Conservation (phyloP, 1,284 basidiomycete genomes). For the Malassezia vespertilionis region DNA sequence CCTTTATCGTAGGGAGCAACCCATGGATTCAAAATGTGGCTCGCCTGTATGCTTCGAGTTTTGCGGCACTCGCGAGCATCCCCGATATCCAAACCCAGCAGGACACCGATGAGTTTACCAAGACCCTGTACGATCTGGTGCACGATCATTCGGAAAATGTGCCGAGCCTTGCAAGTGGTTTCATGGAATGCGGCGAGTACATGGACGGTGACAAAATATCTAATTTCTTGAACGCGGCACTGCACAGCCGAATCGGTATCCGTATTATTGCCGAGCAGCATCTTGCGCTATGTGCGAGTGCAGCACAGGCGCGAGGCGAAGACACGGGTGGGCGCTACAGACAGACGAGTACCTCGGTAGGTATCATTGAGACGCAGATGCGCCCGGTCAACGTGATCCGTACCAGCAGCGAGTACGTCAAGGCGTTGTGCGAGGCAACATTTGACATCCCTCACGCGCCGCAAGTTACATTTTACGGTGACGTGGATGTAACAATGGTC, state of each 20-base stretch:
- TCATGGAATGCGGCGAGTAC: conserved; percentile 73
- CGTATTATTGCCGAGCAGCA: conserved; percentile 86
- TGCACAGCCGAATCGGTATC: conserved; percentile 74
- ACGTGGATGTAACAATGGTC: conserved; percentile 49
- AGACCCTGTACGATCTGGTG: conserved; percentile 61
- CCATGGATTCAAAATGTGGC: conserved; percentile 69
- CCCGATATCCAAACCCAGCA: conserved; percentile 57
- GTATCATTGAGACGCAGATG: conserved; percentile 37
- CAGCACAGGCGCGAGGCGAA: conserved; percentile 12
- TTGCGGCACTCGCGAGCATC: conserved; percentile 62
- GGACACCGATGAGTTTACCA: conserved; percentile 62
- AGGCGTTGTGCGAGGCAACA: conserved; percentile 72
- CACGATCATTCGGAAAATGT: conserved; percentile 73
- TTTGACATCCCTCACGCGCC: conserved; percentile 67
- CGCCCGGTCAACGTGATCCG: conserved; percentile 45
- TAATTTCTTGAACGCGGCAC: conserved; percentile 69
- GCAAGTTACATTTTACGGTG: conserved; percentile 25
- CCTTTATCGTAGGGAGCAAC: conserved; percentile 71
- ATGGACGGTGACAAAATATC: conserved; percentile 66
- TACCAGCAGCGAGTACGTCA: conserved; percentile 59
- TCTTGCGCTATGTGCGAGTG: conserved; percentile 55
- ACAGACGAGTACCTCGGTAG: conserved; percentile 26
- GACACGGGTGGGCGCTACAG: conserved; percentile 10
- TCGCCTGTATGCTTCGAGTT: conserved; percentile 63
- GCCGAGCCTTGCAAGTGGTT: conserved; percentile 76